Evolutionary conservation across 1,139 yeast genomes (phyloP), one percentile per base, ranked within the genome.

Genomic region (Debaryomyces psychrophilus): DNA sequence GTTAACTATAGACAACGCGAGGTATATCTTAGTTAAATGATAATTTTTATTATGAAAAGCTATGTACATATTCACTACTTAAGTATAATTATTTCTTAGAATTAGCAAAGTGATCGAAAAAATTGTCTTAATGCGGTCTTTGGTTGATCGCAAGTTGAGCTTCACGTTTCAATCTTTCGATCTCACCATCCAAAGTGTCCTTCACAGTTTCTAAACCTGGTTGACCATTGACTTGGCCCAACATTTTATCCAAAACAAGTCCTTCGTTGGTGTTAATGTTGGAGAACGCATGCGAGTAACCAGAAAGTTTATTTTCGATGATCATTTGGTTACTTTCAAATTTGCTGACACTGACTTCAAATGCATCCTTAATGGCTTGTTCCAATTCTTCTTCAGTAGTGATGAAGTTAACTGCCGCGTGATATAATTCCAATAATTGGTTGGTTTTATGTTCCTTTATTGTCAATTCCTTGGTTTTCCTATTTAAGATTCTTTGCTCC

Each of bases 391-490:
- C 81, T 61, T 82, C 89, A 31, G 83, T 83, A 44, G 85, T 77
- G 52, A 86, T 85, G 65, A 79, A 88, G 46, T 77, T 73, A 31
- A 80, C 75, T 1, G 95, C 74, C 11, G 84, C 79, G 60, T 90
- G 92, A 64, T 87, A 90, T 52, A 90, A 74, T 53, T 81, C 85
- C 51, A 90, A 71, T 44, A 90, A 66, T 41, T 77, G 69, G 39
- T 71, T 70, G 9, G 92, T 82, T 57, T 79, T 79, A 38, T 68
- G 65, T 55, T 72, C 76, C 49, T 61, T 56, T n/a, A 54, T 55
- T 31, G 56, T 60, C 52, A 73, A 66, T 48, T 73, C 76, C 20
- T 49, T 50, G 22, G 62, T 52, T 49, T 61, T 66, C 46, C 79
- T 63, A 57, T 74, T 74, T 50, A 68, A 57, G 2, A 55, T 52